Percentiles rank a stretch among this genome's conserved stretches.
These are phyloP conservation scores for Malassezia brasiliensis DNA, from an alignment of 1,284 basidiomycete genomes.

Conservation along the genomic window DNA sequence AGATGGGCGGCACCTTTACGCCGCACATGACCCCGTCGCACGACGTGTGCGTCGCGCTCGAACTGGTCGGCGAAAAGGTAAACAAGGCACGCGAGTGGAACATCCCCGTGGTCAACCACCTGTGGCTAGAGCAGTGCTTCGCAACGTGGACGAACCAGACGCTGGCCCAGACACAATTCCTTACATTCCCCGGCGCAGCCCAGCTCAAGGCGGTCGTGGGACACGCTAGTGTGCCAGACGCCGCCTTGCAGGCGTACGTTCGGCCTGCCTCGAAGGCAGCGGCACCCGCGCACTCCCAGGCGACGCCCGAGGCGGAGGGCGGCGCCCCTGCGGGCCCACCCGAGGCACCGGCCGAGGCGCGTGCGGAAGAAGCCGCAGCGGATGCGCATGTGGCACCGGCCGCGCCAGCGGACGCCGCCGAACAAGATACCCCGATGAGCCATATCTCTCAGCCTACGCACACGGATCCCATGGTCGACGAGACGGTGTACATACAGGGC, in stretches of 20 bases:
- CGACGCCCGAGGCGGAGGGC: background rate
- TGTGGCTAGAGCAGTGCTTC: constrained; percentile 80
- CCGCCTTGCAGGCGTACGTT: too few relatives aligned
- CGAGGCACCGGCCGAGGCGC: too few relatives aligned
- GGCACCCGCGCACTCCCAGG: background rate
- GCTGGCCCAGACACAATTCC: constrained; percentile 15
- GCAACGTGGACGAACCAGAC: constrained; percentile 19
- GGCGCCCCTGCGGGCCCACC: too few relatives aligned
- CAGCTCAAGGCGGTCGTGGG: constrained; percentile 8
- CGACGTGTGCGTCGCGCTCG: constrained; percentile 71
- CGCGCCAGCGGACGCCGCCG: too few relatives aligned
- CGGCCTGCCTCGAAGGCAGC: too few relatives aligned
- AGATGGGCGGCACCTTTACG: constrained; percentile 69
- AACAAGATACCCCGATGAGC: background rate
- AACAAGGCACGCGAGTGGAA: constrained; percentile 65
- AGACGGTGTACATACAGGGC: background rate
- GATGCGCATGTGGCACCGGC: too few relatives aligned
- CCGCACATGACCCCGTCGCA: constrained; percentile 62
- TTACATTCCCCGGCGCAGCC: constrained; percentile 15
- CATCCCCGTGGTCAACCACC: constrained; percentile 75
- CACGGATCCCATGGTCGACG: background rate
- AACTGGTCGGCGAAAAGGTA: constrained; percentile 66
- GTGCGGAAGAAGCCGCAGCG: too few relatives aligned
- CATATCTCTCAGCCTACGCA: background rate
- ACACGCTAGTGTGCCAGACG: constrained; percentile 1